These are phyloP conservation scores for Bruguiera hainesii DNA, from an alignment of 441 rosid genomes.

Conservation along the genomic window DNA sequence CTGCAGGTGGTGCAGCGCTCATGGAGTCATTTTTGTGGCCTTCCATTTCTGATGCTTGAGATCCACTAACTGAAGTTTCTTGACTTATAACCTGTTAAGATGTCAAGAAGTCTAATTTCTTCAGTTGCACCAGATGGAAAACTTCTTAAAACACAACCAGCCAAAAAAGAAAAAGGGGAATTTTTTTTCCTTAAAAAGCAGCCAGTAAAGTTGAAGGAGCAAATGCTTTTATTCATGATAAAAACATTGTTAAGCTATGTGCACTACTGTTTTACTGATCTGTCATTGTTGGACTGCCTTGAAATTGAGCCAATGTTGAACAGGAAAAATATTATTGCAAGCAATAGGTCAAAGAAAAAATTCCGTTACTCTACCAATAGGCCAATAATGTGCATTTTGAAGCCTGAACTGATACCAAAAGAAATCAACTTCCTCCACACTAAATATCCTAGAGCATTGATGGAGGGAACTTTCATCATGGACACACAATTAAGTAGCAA, in stretches of 20 bases:
- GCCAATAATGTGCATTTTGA: not conserved
- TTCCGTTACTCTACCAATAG: not conserved
- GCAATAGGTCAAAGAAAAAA: not conserved
- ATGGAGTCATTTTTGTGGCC: conserved; percentile 45
- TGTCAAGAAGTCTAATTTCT: not conserved
- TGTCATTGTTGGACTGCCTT: too few relatives aligned
- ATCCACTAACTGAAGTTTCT: conserved; percentile 53
- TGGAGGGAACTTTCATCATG: not conserved
- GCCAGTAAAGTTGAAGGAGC: too few relatives aligned
- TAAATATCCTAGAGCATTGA: not conserved
- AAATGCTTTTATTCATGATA: too few relatives aligned
- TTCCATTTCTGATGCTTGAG: conserved; percentile 49
- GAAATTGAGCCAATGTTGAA: too few relatives aligned
- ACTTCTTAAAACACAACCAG: not conserved
- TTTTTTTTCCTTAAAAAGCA: not conserved
- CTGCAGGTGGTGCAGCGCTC: conserved; percentile 41
- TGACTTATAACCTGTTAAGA: conserved; percentile 52
- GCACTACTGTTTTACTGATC: too few relatives aligned
- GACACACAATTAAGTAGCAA: not conserved
- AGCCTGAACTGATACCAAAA: conserved; percentile 5
- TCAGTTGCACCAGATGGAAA: not conserved
- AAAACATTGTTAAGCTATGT: too few relatives aligned
- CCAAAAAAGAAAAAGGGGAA: not conserved
- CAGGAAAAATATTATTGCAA: not conserved
- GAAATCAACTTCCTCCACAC: not conserved